Base-by-base conservation (phyloP, 768 basidiomycete genomes). In the Mycena rebaudengoi region DNA sequence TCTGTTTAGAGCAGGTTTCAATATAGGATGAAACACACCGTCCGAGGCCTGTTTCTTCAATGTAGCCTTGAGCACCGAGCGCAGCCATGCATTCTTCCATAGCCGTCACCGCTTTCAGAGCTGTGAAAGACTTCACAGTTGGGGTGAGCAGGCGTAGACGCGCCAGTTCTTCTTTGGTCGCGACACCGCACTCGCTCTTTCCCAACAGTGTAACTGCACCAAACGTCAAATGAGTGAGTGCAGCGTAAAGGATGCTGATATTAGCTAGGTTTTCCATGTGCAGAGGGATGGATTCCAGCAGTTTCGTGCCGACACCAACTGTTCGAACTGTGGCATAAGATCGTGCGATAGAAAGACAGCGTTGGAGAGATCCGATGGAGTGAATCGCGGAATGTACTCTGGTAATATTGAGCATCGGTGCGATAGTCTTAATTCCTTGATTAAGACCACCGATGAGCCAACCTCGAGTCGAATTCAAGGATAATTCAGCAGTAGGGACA, bases 31-130 rank as follows among this genome's bases (percentile, higher is more conserved):
- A 21, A 10, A 62, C 76, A 54, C 64, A 81, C 78, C 86, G 78
- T 8, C 87, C 89, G 45, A 93, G 85, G 3, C 85, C 86, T 59
- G 86, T 91, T 73, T 94, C 92, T 68, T 91, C 89, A 90, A 93
- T 93, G 69, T 92, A 94, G 0, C 92, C 92, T 50, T 88, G 86
- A 3, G 91, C 91, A 26, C 91, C 91, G 3, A 92, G 76, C 7
- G 86, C 79, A 29, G 86, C 78, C 90, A 93, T 92, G 30, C 88
- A 84, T 66, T 91, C 88, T 62, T 90, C 88, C 79, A 92, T 87
- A 2, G 85, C 88, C 0, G 79, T 72, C 57, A 80, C 82, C 0
- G 86, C 86, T 65, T 86, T 87, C 69, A 89, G 86, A 7, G 91
- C 85, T 11, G 83, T 81, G 71, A 90, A 93, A 0, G 86, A 88